These are phyloP conservation scores for Aspergillus versicolor DNA, from an alignment of 2,329 filamentous ascomycete genomes.

Conservation along the genomic window DNA sequence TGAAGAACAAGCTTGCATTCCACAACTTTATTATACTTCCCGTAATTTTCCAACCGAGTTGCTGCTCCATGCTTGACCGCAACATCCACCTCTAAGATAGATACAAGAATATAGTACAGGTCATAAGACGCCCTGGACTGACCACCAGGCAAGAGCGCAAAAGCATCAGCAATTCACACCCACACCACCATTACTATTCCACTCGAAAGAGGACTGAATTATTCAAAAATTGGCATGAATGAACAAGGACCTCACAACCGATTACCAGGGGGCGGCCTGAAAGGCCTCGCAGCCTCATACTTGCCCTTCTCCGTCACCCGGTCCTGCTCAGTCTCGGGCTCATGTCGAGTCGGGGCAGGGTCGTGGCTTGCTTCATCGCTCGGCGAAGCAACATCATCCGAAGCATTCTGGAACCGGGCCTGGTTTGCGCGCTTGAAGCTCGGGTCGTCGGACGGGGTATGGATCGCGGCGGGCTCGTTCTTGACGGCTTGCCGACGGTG, in stretches of 20 bases:
- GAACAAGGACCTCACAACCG: conserved; percentile 55
- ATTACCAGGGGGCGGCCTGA: conserved; percentile 77
- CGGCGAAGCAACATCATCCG: conserved; percentile 60
- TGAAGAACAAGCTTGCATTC: neutral
- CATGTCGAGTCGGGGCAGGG: conserved; percentile 82
- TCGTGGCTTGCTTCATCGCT: conserved; percentile 73
- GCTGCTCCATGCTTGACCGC: neutral
- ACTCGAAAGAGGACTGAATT: neutral
- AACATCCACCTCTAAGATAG: neutral
- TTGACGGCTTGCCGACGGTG: conserved; percentile 31
- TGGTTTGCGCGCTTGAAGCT: conserved; percentile 37
- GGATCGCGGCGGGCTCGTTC: conserved; percentile 7
- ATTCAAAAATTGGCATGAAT: neutral
- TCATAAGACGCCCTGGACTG: neutral
- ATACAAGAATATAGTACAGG: conserved; percentile 9
- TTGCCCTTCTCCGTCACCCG: conserved; percentile 76
- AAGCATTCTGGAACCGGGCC: conserved; percentile 26
- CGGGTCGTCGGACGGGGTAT: conserved; percentile 25
- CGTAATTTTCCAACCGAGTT: neutral
- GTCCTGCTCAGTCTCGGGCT: conserved; percentile 68
- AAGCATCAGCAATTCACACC: neutral
- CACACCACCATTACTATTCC: neutral
- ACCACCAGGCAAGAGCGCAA: neutral
- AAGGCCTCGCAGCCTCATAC: conserved; percentile 79
- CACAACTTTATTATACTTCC: neutral